Evolutionary conservation across 176 grass and related monocot species (phyloP), one percentile per base, ranked within the genome.

Genomic region (Hordeum marinum): DNA sequence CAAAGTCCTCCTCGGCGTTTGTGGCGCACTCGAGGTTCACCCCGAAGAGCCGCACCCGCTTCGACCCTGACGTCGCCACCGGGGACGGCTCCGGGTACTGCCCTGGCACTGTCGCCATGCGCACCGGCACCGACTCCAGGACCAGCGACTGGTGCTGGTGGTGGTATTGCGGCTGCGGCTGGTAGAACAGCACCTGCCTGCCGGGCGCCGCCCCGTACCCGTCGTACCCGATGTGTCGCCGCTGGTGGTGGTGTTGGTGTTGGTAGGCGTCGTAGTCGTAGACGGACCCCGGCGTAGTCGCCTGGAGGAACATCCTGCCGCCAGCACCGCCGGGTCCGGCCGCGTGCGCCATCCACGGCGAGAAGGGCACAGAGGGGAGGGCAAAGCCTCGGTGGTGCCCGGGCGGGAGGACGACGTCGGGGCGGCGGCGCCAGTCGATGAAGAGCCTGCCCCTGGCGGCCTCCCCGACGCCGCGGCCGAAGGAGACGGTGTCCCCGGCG

Each of bases 401-500:
- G 32, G 82, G 85, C 52, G 85, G 76, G 1, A 68, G 55, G 42
- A 80, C 72, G 41, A 82, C 42, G 25, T 99, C 91, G 8, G 90
- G 90, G 0, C 94, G 93, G 1, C 93, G 88, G 23, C 88, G 88
- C 88, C 96, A 99, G 87, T 99, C 96, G 77, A 99, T 99, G 86
- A 96, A 99, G 77, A 99, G 86, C 82, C 88, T 85, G 9, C 85
- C 90, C 15, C 90, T 45, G 0, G 86, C 91, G 46, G 77, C 50
- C 48, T 99, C 90, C 10, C 96, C 96, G 42, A 94, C 86, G 57
- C 96, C 96, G 39, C 96, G 94, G 26, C 96, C 96, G 82, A 99
- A 99, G 62, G 94, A 96, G 84, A 99, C 91, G 57, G 94, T 94
- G 79, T 99, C 96, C 2, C 96, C 96, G 21, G 96, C 93, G 87